Base-by-base conservation (phyloP, 805 yeast species). In the Danielia oregonensis region DNA sequence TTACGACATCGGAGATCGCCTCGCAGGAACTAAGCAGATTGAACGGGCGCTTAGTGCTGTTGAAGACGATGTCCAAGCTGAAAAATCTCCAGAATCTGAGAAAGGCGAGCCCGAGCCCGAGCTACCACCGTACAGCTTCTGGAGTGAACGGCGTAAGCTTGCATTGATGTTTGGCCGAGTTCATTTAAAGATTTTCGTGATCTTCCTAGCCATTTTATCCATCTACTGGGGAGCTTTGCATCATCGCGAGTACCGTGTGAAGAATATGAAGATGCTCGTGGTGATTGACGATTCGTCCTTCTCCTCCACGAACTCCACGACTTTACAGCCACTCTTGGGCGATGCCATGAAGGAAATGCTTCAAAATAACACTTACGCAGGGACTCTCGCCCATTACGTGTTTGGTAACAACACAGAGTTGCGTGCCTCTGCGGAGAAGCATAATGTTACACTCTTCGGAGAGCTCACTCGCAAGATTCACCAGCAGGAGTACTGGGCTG, bases 181-280 rank as follows among this genome's bases (percentile, higher is more conserved):
- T 12, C 53, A 49, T 33, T 29, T 55, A 30, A 30, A 38, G 28
- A 36, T 59, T 18, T 46, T 54, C 37, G 28, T 36, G 31, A 27
- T 50, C 26, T 56, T 59, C 29, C 45, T 65, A 16, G 61, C 53
- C 4, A 42, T 64, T 5, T 56, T 66, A 30, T 57, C 68, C 9
- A 51, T 66, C 19, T 66, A 66, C 40, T 66, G 72, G 72, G 72
- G 70, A 5, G 52, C 70, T 11, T 38, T 55, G 36, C 63, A 54
- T 44, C 43, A 44, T 4, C 52, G 71, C 25, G 42, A 50, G 24
- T 31, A 31, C 13, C 52, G 71, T 10, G 46, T 61, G 14, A 39
- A 33, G 26, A 62, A 66, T 45, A 49, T 66, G 48, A 45, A 46
- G 29, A 55, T 61, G 57, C 52, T 66, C 46, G 65, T 64, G 9